Evolutionary conservation across 768 basidiomycete genomes (phyloP), one percentile per base, ranked within the genome.

Genomic region (Lyophyllum semitale): DNA sequence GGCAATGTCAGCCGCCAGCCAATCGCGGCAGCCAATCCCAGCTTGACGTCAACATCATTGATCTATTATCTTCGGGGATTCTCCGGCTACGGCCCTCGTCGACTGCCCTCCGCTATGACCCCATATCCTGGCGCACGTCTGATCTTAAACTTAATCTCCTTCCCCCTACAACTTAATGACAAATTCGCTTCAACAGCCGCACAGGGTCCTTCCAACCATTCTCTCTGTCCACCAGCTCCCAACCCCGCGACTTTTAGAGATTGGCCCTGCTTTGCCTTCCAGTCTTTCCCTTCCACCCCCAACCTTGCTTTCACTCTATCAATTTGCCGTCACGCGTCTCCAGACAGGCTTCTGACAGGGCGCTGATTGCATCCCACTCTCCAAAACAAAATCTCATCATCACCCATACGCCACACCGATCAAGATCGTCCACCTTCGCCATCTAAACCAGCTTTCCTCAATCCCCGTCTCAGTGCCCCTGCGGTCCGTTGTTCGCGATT

Each of bases 401-500:
- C 52, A 53, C 48, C 45, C 29, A 23, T 61, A 59, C 56, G 60
- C 60, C 63, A 61, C 60, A 59, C 43, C 60, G 50, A 64, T 60
- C 59, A 64, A 58, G 57, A 63, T 66, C 63, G 56, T 56, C 54
- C 27, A 45, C 44, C 41, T 40, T 55, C 51, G 42, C 57, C 33
- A 40, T 46, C 72, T 53, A 81, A 64, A 12, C 84, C 81, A 30
- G 84, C 83, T 65, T 80, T 83, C 59, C 68, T 73, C 57, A 91
- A 72, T 27, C 84, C 87, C 66, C 84, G 77, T 63, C 68, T 75
- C 64, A 98, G 69, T 73, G 93, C 85, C 17, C 91, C 95, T 29
- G 77, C 80, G 2, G 94, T 97, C 66, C 88, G 83, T 74, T 98
- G 96, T 69, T 86, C 87, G 15, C 82, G 72, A 68, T 98, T 98